phyloP scores from a whole-genome alignment of 2,329 filamentous ascomycete species.

The Colletotrichum horii region DNA sequence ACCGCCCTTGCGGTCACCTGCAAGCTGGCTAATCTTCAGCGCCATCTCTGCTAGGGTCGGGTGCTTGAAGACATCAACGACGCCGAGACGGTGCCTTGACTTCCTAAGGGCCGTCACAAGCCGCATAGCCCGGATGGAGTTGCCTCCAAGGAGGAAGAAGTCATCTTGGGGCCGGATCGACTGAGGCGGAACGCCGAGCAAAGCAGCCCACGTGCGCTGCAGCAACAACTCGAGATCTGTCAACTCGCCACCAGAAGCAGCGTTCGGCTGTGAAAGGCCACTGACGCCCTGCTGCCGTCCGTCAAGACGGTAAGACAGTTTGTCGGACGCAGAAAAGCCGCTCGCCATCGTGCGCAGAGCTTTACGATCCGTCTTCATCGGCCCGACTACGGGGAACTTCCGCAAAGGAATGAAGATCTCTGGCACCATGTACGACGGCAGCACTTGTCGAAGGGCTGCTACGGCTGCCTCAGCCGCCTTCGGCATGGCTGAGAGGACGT shows the following conservation, averaged over 20 bases:
- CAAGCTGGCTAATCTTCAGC: not conserved
- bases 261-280: rapidly evolving
- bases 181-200: not conserved
- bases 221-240: not conserved
- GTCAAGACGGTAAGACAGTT: not conserved
- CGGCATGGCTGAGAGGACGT: not conserved
- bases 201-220: not conserved
- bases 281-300: not conserved
- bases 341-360: not conserved
- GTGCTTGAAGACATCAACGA: not conserved
- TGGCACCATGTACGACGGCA: not conserved
- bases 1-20: not conserved
- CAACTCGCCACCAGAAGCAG: not conserved
- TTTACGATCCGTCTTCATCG: not conserved
- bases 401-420: not conserved
- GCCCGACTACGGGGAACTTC: rapidly evolving
- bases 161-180: not conserved
- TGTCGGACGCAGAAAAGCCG: not conserved
- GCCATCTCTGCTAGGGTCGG: not conserved
- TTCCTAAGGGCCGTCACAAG: not conserved
- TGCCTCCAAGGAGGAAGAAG: not conserved
- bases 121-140: not conserved
- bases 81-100: not conserved
- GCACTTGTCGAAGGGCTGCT: not conserved
- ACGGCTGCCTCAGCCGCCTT: not conserved